Evolutionary conservation across 306 rosid genomes (phyloP).

Genomic region (Begonia fuchsioides): DNA sequence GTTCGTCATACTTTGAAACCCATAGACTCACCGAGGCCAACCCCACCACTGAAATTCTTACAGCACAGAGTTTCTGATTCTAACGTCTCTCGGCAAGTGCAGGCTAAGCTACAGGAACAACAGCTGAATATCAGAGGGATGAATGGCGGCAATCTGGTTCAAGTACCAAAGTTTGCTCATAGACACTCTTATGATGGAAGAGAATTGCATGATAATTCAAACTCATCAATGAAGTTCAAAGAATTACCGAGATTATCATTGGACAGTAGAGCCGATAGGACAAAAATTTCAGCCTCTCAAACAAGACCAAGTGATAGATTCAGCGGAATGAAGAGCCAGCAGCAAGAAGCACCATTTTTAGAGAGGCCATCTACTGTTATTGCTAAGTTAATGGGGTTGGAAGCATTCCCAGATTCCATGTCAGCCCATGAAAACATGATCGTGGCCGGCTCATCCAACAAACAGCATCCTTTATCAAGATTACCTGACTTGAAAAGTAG

Average conservation of each 20-base stretch:
- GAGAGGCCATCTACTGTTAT: conserved; percentile 43
- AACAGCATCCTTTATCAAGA: conserved; percentile 19
- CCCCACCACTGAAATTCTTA: conserved; percentile 18
- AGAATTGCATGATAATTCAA: conserved; percentile 32
- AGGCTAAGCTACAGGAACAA: conserved; percentile 21
- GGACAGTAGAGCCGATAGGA: conserved; percentile 58
- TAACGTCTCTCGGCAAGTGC: conserved; percentile 25
- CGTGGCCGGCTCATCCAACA: conserved; percentile 11
- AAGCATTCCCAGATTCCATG: conserved; percentile 27
- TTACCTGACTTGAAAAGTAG: conserved; percentile 25
- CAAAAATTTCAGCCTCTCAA: conserved; percentile 24
- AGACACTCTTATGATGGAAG: conserved; percentile 75
- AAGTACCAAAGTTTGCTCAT: conserved; percentile 18
- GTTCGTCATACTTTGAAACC: conserved; percentile 29
- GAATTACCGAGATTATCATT: conserved; percentile 81
- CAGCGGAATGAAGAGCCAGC: conserved; percentile 26
- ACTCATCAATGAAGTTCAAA: conserved; percentile 36
- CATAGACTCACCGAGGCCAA: conserved; percentile 78
- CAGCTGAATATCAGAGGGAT: too few species aligned
- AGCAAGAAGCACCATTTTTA: conserved; percentile 44
- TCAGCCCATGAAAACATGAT: conserved; percentile 19
- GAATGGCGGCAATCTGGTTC: conserved; percentile 7
- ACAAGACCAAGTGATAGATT: conserved; percentile 24
- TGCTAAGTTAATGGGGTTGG: conserved; percentile 87
- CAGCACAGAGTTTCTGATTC: conserved; percentile 32